A percentile compares a stretch with the other conserved stretches of the same genome.
phyloP scores from a whole-genome alignment of 179 eudicot genomes.

The Beta macrorhiza region DNA sequence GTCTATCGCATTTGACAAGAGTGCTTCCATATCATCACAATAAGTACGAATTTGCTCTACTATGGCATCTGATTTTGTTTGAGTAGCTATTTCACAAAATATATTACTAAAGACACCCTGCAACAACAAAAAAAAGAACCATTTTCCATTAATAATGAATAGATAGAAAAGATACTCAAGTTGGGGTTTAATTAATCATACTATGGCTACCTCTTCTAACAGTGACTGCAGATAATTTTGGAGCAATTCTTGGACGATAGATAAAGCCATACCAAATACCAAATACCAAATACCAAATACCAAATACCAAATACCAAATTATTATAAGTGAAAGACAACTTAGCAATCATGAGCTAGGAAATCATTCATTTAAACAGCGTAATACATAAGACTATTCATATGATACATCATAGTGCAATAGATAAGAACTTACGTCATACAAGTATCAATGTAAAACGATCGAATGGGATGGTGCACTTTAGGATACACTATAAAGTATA shows the following conservation, averaged over 20 bases:
- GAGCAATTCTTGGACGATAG: slow-evolving; percentile 28
- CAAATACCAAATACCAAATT: neutral
- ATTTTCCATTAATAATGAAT: neutral
- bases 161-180: no score
- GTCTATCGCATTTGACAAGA: slow-evolving; percentile 19
- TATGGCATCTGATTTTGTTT: slow-evolving; percentile 6
- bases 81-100: slow-evolving; percentile 12
- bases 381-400: no score
- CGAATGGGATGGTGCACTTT: neutral
- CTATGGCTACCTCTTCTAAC: slow-evolving; percentile 28
- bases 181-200: neutral
- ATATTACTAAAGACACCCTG: slow-evolving; percentile 27
- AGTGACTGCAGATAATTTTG: slow-evolving; percentile 26
- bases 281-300: neutral
- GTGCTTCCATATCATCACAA: slow-evolving; percentile 26
- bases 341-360: neutral
- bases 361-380: neutral
- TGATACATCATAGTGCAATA: neutral
- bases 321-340: neutral
- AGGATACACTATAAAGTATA: neutral
- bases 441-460: neutral
- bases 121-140: neutral
- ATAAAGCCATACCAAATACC: slow-evolving; percentile 27
- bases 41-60: slow-evolving; percentile 24
- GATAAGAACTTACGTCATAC: neutral